A percentile compares a stretch with the other conserved stretches of the same genome.
Evolutionary conservation across 306 rosid species (phyloP).

Genomic region (Amphicarpaea edgeworthii): DNA sequence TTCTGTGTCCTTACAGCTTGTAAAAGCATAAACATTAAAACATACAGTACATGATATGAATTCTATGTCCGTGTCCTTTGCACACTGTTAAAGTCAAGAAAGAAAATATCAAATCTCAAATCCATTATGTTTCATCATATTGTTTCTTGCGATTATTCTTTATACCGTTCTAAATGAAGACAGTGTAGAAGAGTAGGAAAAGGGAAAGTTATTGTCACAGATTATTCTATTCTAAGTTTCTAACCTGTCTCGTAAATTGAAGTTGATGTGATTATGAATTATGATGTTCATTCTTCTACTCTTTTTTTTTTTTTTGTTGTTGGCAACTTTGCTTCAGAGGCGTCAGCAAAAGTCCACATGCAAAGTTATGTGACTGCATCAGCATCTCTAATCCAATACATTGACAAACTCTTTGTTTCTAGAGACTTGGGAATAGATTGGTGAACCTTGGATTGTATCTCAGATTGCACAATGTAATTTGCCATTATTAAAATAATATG

Average conservation of each 20-base stretch:
- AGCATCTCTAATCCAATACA: slow-evolving; percentile 65
- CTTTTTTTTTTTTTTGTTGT: slow-evolving; percentile 8
- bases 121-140: background rate
- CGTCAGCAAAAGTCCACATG: slow-evolving; percentile 78
- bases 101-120: slow-evolving; percentile 1
- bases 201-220: background rate
- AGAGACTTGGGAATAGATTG: slow-evolving; percentile 88
- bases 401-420: slow-evolving; percentile 79
- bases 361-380: slow-evolving; percentile 72
- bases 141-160: slow-evolving; percentile 23
- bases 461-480: slow-evolving; percentile 36
- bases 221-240: slow-evolving; percentile 14
- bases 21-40: background rate
- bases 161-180: background rate
- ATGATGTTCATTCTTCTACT: background rate
- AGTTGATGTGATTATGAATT: slow-evolving; percentile 34
- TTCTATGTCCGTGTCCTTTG: slow-evolving; percentile 8
- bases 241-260: slow-evolving; percentile 32
- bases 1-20: background rate
- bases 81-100: background rate
- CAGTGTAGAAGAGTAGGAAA: background rate
- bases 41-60: background rate
- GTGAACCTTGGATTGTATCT: slow-evolving; percentile 57
- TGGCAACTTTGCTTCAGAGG: slow-evolving; percentile 57
- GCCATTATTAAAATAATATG: slow-evolving; percentile 22